phyloP scores from a whole-genome alignment of 495 filamentous ascomycete species.

The Neurospora tetrasperma region DNA sequence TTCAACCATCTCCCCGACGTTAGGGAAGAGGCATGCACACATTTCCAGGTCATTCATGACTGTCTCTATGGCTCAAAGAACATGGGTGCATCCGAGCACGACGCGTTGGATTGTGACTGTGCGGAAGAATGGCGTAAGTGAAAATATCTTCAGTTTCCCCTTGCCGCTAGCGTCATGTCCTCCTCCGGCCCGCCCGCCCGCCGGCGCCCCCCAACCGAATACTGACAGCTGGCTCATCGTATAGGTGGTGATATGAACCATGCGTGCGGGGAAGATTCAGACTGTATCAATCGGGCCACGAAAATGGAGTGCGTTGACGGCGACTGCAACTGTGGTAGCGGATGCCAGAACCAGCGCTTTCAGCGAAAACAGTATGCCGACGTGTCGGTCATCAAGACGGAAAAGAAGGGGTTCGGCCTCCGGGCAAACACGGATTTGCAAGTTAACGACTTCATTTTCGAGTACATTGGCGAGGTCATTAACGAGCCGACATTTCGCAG shows the following conservation, averaged over 20 bases:
- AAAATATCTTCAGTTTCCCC: slow-evolving; percentile 4
- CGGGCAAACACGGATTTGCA: slow-evolving; percentile 68
- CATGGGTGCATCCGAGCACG: slow-evolving; percentile 79
- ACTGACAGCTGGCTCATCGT: slow-evolving; percentile 2
- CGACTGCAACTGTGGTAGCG: slow-evolving; percentile 74
- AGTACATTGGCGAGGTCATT: slow-evolving; percentile 98
- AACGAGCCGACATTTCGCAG: slow-evolving; percentile 78
- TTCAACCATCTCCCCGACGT: slow-evolving; percentile 62
- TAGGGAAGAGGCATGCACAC: slow-evolving; percentile 59
- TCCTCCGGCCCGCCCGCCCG: slow-evolving; percentile 1
- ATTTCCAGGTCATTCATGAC: slow-evolving; percentile 70
- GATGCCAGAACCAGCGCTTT: slow-evolving; percentile 92
- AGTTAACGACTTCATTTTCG: slow-evolving; percentile 84
- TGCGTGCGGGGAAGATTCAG: slow-evolving; percentile 92
- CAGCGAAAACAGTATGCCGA: slow-evolving; percentile 81
- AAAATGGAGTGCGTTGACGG: slow-evolving; percentile 89
- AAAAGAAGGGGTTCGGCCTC: slow-evolving; percentile 92
- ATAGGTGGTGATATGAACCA: slow-evolving; percentile 64
- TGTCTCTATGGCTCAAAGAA: slow-evolving; percentile 84
- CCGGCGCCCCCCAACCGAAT: slow-evolving; percentile 9
- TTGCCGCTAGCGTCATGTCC: slow-evolving; percentile 1
- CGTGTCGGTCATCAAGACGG: slow-evolving; percentile 92
- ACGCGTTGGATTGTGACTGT: slow-evolving; percentile 93
- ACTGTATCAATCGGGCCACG: slow-evolving; percentile 97
- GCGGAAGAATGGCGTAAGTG: slow-evolving; percentile 90